phyloP scores from a whole-genome alignment of 2,329 filamentous ascomycete genomes.

The Amphichorda felina region DNA sequence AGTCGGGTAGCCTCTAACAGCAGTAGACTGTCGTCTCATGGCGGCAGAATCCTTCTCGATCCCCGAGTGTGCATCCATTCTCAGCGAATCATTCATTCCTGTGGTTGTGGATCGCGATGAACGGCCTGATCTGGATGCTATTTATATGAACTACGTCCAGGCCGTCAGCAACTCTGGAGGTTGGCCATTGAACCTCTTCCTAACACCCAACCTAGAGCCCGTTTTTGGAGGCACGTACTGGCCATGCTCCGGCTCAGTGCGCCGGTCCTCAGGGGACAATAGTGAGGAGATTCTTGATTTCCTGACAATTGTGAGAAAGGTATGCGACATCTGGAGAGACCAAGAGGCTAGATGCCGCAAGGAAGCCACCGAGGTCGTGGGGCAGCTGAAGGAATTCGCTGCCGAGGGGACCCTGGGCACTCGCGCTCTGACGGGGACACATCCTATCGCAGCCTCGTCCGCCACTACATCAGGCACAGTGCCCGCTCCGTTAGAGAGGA shows the following conservation, averaged over 20 bases:
- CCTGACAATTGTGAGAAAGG: slow-evolving; percentile 69
- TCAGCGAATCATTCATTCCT: slow-evolving; percentile 83
- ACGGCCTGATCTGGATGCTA: slow-evolving; percentile 83
- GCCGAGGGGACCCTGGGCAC: slow-evolving; percentile 66
- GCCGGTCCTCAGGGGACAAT: slow-evolving; percentile 20
- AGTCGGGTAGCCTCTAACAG: slow-evolving; percentile 8
- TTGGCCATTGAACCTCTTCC: slow-evolving; percentile 94
- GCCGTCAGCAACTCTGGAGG: slow-evolving; percentile 82
- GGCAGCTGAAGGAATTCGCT: slow-evolving; percentile 75
- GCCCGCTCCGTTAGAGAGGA: slow-evolving; percentile 9
- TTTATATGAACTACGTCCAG: slow-evolving; percentile 98
- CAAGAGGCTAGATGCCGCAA: slow-evolving; percentile 74
- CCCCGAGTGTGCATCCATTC: slow-evolving; percentile 61
- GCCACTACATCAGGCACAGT: slow-evolving; percentile 6
- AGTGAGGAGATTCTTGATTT: slow-evolving; percentile 62
- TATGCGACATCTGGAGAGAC: slow-evolving; percentile 64
- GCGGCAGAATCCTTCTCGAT: slow-evolving; percentile 86
- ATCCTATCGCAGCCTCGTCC: slow-evolving; percentile 17
- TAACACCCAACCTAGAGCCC: slow-evolving; percentile 84
- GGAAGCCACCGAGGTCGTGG: slow-evolving; percentile 72
- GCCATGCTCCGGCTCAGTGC: slow-evolving; percentile 60
- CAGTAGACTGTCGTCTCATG: slow-evolving; percentile 74
- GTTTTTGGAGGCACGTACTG: slow-evolving; percentile 96
- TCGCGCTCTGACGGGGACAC: slow-evolving; percentile 17
- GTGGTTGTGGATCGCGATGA: slow-evolving; percentile 91